Percentiles rank a stretch among this genome's conserved stretches.
Evolutionary conservation across 495 filamentous ascomycete species (phyloP).

Genomic region (Venustampulla echinocandica): DNA sequence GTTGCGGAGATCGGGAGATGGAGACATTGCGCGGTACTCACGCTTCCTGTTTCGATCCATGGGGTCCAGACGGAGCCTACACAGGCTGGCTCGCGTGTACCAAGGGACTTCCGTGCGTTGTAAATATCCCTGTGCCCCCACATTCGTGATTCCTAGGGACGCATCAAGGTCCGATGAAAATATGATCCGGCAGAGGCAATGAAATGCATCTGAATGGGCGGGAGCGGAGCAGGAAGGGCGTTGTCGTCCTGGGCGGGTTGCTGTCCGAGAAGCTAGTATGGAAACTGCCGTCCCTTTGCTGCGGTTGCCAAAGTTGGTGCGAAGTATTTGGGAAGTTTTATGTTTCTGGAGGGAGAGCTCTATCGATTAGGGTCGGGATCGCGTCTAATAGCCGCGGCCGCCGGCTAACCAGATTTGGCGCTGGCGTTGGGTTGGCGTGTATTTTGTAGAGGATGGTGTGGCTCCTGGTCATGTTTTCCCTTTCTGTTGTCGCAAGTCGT

Average conservation of each 20-base stretch:
- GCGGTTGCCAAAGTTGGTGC: not conserved
- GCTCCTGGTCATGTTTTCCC: too few relatives aligned
- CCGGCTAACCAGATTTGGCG: too few relatives aligned
- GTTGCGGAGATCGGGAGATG: too few relatives aligned
- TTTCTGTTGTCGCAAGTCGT: too few relatives aligned
- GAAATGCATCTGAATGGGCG: slow-evolving; percentile 25
- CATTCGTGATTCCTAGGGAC: slow-evolving; percentile 19
- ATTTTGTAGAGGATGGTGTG: too few relatives aligned
- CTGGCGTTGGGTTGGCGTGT: too few relatives aligned
- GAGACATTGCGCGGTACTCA: slow-evolving; percentile 39
- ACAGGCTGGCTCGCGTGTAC: not conserved
- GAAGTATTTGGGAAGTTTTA: too few relatives aligned
- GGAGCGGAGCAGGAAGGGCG: slow-evolving; percentile 3
- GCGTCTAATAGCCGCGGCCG: not conserved
- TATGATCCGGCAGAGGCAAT: slow-evolving; percentile 20
- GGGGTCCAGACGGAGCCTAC: slow-evolving; percentile 6
- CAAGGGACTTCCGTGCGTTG: slow-evolving; percentile 7
- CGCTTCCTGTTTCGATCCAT: slow-evolving; percentile 88
- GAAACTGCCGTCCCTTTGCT: slow-evolving; percentile 1
- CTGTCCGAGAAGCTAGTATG: not conserved
- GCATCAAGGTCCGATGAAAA: slow-evolving; percentile 20
- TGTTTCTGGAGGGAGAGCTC: not conserved
- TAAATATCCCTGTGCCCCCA: slow-evolving; percentile 20
- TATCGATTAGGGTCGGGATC: not conserved
- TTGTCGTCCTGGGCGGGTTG: slow-evolving; percentile 5